Conservation (phyloP, 2,329 filamentous ascomycete species). For the Fusarium aywerte region DNA sequence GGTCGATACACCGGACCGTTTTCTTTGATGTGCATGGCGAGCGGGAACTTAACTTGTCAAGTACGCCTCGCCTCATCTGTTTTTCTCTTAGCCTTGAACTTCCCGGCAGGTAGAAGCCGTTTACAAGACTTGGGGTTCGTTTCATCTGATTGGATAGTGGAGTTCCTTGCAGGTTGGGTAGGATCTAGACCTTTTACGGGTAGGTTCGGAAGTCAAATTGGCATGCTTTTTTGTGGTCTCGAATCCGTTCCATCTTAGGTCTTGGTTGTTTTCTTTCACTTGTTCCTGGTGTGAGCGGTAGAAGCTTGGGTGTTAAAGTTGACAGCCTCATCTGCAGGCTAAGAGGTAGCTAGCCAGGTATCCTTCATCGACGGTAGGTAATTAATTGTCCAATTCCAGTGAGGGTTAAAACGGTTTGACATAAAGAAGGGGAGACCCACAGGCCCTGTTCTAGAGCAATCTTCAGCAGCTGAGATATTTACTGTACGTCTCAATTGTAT, state of each 20-base stretch:
- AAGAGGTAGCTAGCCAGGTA: neutral
- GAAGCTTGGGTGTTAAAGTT: constrained; percentile 26
- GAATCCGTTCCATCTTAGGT: constrained; percentile 11
- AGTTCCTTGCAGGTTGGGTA: constrained; percentile 41
- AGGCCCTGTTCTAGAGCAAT: neutral
- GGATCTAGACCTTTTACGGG: constrained; percentile 36
- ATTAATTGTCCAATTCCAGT: constrained; percentile 17
- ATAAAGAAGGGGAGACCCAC: neutral
- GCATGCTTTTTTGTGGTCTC: constrained; percentile 15
- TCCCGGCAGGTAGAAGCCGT: constrained; percentile 28
- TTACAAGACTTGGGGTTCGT: constrained; percentile 22
- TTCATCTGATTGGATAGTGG: constrained; percentile 39
- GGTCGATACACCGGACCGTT: constrained; percentile 45
- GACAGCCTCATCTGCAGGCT: constrained; percentile 2
- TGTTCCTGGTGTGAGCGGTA: constrained; percentile 28
- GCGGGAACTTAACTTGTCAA: constrained; percentile 41
- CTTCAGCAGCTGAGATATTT: neutral
- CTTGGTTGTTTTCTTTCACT: neutral
- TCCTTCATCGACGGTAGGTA: neutral
- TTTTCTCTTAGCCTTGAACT: constrained; percentile 27
- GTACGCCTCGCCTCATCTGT: constrained; percentile 32
- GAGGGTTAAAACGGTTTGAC: constrained; percentile 4
- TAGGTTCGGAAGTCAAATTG: constrained; percentile 27
- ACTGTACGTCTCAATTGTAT: too few relatives aligned
- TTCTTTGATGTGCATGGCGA: constrained; percentile 42